Conservation (phyloP, 1,284 basidiomycete species). For the Moesziomyces globuligerus region DNA sequence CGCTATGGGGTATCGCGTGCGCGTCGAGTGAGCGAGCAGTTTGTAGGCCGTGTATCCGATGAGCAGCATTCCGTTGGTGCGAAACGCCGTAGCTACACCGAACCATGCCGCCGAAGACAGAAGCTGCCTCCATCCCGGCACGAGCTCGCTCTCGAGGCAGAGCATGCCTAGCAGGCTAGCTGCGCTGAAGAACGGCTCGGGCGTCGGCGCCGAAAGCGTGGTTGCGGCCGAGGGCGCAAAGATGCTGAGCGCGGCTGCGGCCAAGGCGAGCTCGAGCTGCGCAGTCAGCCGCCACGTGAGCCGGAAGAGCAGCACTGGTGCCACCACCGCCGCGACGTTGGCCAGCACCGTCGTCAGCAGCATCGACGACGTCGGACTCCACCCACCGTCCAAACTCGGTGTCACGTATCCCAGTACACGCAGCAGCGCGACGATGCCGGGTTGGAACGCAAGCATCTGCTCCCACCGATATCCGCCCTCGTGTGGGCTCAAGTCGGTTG, state of each 20-base stretch:
- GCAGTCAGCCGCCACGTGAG: slow-evolving; percentile 59
- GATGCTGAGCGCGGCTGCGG: slow-evolving; percentile 77
- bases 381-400: slow-evolving; percentile 17
- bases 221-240: slow-evolving; percentile 80
- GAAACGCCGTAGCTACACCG: slow-evolving; percentile 75
- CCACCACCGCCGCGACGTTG: slow-evolving; percentile 67
- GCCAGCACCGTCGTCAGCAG: slow-evolving; percentile 36
- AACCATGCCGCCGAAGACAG: slow-evolving; percentile 76
- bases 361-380: slow-evolving; percentile 47
- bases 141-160: slow-evolving; percentile 1
- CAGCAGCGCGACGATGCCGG: slow-evolving; percentile 70
- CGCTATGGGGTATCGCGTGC: neutral
- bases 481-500: neutral
- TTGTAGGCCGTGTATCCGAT: slow-evolving; percentile 72
- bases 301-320: slow-evolving; percentile 72
- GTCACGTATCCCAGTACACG: slow-evolving; percentile 30
- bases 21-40: slow-evolving; percentile 19
- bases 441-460: slow-evolving; percentile 88
- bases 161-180: slow-evolving; percentile 66
- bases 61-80: slow-evolving; percentile 84
- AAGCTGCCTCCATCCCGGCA: slow-evolving; percentile 68
- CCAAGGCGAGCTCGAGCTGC: slow-evolving; percentile 73
- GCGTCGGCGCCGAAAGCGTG: slow-evolving; percentile 78
- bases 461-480: slow-evolving; percentile 75
- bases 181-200: slow-evolving; percentile 85